Percentiles rank a stretch among this genome's conserved stretches.
Evolutionary conservation across 1,139 yeast genomes (phyloP).

Genomic region (Kluyveromyces marxianus): DNA sequence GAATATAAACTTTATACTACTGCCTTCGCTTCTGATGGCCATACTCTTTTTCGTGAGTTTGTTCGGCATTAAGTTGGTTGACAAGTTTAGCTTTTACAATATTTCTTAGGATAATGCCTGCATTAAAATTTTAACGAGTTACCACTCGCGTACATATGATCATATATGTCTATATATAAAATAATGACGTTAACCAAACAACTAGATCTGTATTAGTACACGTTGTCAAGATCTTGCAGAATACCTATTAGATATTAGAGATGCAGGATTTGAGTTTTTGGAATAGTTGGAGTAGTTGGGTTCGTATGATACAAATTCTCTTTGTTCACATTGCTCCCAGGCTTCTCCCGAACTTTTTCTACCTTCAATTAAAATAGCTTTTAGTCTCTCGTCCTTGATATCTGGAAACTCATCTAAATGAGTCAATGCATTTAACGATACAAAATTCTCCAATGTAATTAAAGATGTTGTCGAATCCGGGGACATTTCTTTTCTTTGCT

Average conservation of each 20-base stretch:
- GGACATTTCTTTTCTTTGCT: background rate
- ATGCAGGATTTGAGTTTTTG: too few relatives aligned
- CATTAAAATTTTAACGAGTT: too few relatives aligned
- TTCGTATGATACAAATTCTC: constrained; percentile 9
- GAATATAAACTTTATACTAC: constrained; percentile 47
- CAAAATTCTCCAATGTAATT: constrained; percentile 1
- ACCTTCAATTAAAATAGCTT: constrained; percentile 6
- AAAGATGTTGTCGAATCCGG: background rate
- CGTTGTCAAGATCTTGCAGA: too few relatives aligned
- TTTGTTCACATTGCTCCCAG: constrained; percentile 10
- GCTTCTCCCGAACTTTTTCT: constrained; percentile 6
- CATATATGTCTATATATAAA: too few relatives aligned
- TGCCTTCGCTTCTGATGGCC: constrained; percentile 53
- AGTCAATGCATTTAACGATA: background rate
- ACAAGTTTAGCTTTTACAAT: constrained; percentile 19
- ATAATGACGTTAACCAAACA: too few relatives aligned
- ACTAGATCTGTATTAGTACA: too few relatives aligned
- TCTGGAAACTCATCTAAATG: constrained; percentile 3
- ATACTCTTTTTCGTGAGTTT: constrained; percentile 51
- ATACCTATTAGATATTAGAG: too few relatives aligned
- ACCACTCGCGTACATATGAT: too few relatives aligned
- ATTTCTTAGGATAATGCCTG: constrained; percentile 5
- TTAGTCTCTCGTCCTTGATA: constrained; percentile 6
- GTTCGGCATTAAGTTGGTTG: constrained; percentile 49
- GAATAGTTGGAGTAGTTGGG: background rate